Percentiles rank a stretch among this genome's conserved stretches.
Evolutionary conservation across 495 filamentous ascomycete species (phyloP).

Genomic region (Trichoderma orchidacearum): DNA sequence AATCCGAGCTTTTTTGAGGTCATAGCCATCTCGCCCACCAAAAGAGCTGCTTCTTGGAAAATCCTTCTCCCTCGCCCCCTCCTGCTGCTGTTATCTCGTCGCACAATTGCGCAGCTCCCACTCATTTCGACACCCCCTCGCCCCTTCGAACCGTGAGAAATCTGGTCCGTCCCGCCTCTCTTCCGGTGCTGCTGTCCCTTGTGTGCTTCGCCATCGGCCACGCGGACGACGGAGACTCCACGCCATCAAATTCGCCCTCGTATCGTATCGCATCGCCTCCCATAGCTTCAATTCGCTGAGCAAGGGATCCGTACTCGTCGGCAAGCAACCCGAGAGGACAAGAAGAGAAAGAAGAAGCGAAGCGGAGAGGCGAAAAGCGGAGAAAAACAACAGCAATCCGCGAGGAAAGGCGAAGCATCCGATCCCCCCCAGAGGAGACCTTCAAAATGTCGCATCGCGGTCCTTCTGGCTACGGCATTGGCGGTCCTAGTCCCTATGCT

Average conservation of each 20-base stretch:
- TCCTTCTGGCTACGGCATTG: conserved; percentile 90
- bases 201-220: background rate
- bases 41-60: too few species aligned
- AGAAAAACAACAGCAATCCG: background rate
- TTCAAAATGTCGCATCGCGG: conserved; percentile 23
- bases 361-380: background rate
- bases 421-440: background rate
- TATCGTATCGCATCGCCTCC: background rate
- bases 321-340: background rate
- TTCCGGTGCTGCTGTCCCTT: background rate
- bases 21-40: background rate
- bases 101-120: background rate
- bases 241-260: background rate
- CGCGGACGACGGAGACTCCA: too few species aligned
- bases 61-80: background rate
- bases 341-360: background rate
- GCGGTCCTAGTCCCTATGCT: conserved; percentile 50
- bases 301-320: background rate
- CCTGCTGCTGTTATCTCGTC: background rate
- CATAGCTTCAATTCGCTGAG: background rate
- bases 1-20: conserved; percentile 1
- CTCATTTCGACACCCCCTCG: background rate
- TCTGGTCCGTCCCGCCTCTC: background rate
- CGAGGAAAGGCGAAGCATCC: too few species aligned
- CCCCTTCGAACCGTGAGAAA: background rate